phyloP scores from a whole-genome alignment of 2,329 filamentous ascomycete genomes.

The Pestalotiopsis fici region DNA sequence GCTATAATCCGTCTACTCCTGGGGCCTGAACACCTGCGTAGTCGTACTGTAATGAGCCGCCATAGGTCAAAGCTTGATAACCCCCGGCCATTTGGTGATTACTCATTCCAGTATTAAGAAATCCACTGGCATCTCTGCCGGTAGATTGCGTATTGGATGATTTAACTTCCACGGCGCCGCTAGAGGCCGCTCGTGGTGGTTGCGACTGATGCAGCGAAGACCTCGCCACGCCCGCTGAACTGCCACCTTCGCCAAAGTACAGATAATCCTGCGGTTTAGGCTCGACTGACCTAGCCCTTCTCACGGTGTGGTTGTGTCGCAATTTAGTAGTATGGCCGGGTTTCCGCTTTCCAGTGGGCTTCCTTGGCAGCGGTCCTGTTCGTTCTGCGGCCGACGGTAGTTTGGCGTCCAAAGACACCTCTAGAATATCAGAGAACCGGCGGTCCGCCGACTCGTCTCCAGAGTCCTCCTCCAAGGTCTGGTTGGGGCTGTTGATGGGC shows the following conservation, averaged over 20 bases:
- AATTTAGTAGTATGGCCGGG: not conserved
- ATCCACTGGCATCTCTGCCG: conserved; percentile 17
- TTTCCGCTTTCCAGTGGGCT: conserved; percentile 5
- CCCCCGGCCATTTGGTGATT: conserved; percentile 8
- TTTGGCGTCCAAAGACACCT: not conserved
- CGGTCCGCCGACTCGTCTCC: not conserved
- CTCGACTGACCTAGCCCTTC: not conserved
- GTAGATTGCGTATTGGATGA: not conserved
- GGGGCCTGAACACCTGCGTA: conserved; percentile 14
- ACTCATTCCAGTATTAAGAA: conserved; percentile 13
- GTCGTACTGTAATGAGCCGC: conserved; percentile 15
- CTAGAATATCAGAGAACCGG: not conserved
- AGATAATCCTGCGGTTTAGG: conserved; percentile 4
- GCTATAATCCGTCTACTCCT: not conserved
- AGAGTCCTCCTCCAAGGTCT: not conserved
- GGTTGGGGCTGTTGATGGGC: not conserved
- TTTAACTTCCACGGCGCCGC: not conserved
- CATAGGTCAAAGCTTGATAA: conserved; percentile 16
- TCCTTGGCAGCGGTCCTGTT: not conserved
- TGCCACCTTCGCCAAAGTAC: conserved; percentile 2
- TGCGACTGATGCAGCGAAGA: not conserved
- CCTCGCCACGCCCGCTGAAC: not conserved
- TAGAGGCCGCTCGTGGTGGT: not conserved
- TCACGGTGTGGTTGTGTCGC: not conserved
- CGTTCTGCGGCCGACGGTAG: not conserved